These are phyloP conservation scores for Zelonia costaricensis DNA, from an alignment of 208 protist species.

Conservation along the genomic window DNA sequence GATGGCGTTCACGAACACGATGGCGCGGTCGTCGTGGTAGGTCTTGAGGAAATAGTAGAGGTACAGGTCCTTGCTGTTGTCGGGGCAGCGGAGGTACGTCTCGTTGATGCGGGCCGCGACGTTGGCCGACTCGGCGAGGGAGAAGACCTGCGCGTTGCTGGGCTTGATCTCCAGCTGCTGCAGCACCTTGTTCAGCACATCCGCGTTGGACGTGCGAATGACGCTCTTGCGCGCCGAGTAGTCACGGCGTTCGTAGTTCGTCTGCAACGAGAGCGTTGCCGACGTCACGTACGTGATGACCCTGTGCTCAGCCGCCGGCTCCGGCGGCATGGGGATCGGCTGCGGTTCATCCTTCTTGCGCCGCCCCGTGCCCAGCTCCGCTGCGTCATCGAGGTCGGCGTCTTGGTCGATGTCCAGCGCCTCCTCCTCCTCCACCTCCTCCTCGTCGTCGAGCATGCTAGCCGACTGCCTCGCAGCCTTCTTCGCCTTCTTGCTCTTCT, in stretches of 20 bases:
- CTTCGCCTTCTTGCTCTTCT: conserved; percentile 31
- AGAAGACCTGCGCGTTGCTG: conserved; percentile 82
- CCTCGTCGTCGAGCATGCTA: conserved; percentile 3
- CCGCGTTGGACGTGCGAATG: conserved; percentile 79
- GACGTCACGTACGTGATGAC: conserved; percentile 88
- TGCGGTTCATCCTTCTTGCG: conserved; percentile 65
- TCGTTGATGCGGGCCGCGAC: conserved; percentile 90
- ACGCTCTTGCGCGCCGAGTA: conserved; percentile 72
- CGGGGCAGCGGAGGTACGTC: conserved; percentile 89
- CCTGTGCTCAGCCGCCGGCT: conserved; percentile 55
- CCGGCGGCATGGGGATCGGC: conserved; percentile 77
- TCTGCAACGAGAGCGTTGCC: conserved; percentile 92
- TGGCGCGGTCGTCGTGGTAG: conserved; percentile 81
- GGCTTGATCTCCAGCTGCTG: conserved; percentile 76
- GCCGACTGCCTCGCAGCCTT: not conserved
- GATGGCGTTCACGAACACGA: conserved; percentile 96
- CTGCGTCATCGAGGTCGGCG: conserved; percentile 19
- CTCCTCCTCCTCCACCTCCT: conserved; percentile 7
- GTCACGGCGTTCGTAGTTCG: conserved; percentile 84
- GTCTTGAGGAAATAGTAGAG: conserved; percentile 95
- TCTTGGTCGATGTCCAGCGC: too few relatives aligned
- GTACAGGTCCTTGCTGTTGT: conserved; percentile 95
- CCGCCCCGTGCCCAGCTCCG: conserved; percentile 1
- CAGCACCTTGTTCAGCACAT: conserved; percentile 71
- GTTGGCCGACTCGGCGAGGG: conserved; percentile 62